Evolutionary conservation across 2,329 filamentous ascomycete genomes (phyloP).

Genomic region (Myriosclerotinia curreyana): DNA sequence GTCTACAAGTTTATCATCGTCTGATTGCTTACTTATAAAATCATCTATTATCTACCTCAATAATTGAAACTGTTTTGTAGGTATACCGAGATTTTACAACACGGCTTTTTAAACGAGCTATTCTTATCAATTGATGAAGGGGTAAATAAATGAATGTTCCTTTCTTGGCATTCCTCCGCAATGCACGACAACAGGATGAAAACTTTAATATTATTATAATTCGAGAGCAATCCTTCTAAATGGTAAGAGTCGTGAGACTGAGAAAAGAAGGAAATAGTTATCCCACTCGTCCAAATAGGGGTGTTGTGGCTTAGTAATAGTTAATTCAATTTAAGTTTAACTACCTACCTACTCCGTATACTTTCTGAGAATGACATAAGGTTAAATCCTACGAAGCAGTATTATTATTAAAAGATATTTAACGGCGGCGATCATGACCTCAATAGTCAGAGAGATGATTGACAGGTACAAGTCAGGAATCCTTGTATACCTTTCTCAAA

Average conservation of each 20-base stretch:
- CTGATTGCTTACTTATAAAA: neutral
- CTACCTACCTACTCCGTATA: too few relatives aligned
- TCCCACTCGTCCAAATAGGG: too few relatives aligned
- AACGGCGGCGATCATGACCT: too few relatives aligned
- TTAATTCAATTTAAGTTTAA: too few relatives aligned
- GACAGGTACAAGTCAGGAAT: too few relatives aligned
- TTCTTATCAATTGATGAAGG: conserved; percentile 3
- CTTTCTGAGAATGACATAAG: too few relatives aligned
- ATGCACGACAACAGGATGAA: neutral
- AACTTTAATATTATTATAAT: neutral
- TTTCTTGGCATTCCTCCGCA: conserved; percentile 7
- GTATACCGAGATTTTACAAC: neutral
- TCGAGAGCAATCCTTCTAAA: neutral
- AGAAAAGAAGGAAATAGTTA: neutral
- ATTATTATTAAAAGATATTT: too few relatives aligned
- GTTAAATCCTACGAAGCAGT: too few relatives aligned
- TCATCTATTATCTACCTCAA: neutral
- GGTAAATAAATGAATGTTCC: neutral
- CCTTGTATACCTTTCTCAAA: too few relatives aligned
- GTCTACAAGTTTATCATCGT: neutral
- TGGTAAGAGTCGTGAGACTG: neutral
- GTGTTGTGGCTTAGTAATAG: too few relatives aligned
- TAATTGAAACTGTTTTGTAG: neutral
- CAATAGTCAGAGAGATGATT: too few relatives aligned
- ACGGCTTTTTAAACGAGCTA: neutral